Evolutionary conservation across 805 yeast species (phyloP).

Genomic region (Yamadazyma takamatsuzukensis): DNA sequence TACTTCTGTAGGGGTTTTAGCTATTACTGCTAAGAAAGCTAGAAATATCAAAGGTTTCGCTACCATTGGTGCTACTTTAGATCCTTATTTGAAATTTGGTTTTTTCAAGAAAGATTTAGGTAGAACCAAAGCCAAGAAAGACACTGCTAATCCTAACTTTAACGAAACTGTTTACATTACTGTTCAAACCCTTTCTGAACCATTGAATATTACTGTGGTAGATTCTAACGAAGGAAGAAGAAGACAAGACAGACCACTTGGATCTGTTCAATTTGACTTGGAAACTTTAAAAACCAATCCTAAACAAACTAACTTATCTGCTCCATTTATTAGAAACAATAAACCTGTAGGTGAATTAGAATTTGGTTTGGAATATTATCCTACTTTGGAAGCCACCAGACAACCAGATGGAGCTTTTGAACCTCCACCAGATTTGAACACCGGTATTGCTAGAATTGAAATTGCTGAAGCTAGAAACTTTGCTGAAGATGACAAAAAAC

Average conservation of each 20-base stretch:
- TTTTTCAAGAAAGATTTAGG: conserved; percentile 57
- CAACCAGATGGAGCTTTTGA: conserved; percentile 77
- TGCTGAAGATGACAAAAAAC: conserved; percentile 42
- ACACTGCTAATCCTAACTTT: conserved; percentile 77
- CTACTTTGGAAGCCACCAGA: conserved; percentile 60
- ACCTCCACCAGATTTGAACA: conserved; percentile 86
- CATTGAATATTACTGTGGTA: conserved; percentile 63
- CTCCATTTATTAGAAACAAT: conserved; percentile 73
- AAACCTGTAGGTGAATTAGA: conserved; percentile 73
- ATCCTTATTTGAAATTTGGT: conserved; percentile 81
- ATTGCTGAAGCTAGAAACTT: conserved; percentile 60
- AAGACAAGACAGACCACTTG: conserved; percentile 79
- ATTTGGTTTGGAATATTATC: conserved; percentile 72
- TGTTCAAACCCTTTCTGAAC: conserved; percentile 74
- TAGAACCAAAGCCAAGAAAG: conserved; percentile 62
- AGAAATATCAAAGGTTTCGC: conserved; percentile 65
- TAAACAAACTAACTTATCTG: conserved; percentile 44
- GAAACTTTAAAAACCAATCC: conserved; percentile 57
- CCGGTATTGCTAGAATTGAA: conserved; percentile 81
- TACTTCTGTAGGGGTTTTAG: conserved; percentile 84
- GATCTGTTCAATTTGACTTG: conserved; percentile 70
- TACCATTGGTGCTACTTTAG: conserved; percentile 72
- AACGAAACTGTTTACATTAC: conserved; percentile 72
- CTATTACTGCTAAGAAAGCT: conserved; percentile 65
- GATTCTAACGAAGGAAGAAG: conserved; percentile 80